Conservation (phyloP, 1,284 basidiomycete genomes). For the Sanguinoderma infundibulare region DNA sequence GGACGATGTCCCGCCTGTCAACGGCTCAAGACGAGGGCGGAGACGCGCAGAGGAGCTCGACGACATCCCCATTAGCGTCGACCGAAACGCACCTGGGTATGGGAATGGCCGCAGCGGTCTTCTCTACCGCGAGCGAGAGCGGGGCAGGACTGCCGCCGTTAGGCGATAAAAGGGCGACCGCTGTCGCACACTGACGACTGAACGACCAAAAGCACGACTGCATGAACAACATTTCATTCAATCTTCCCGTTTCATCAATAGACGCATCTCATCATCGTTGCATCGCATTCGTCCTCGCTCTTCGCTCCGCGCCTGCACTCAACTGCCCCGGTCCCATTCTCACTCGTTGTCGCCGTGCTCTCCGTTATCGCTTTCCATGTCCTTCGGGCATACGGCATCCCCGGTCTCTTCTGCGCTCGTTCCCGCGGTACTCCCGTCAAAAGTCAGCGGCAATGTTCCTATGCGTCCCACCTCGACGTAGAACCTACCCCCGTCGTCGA, state of each 20-base stretch:
- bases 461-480: neutral
- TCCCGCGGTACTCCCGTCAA: slow-evolving; percentile 8
- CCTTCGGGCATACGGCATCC: neutral
- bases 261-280: slow-evolving; percentile 19
- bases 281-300: slow-evolving; percentile 16
- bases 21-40: slow-evolving; percentile 27
- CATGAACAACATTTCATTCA: slow-evolving; percentile 14
- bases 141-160: slow-evolving; percentile 16
- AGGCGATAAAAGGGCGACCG: slow-evolving; percentile 14
- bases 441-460: slow-evolving; percentile 8
- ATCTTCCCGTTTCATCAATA: slow-evolving; percentile 13
- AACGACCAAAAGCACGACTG: slow-evolving; percentile 26
- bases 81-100: slow-evolving; percentile 30
- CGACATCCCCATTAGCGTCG: slow-evolving; percentile 13
- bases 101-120: slow-evolving; percentile 36
- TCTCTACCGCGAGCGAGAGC: slow-evolving; percentile 32
- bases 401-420: neutral
- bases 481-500: slow-evolving; percentile 1
- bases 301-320: neutral
- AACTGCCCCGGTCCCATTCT: slow-evolving; percentile 9
- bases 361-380: slow-evolving; percentile 12
- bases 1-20: slow-evolving; percentile 4
- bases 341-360: slow-evolving; percentile 24
- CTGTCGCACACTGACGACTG: slow-evolving; percentile 12
- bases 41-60: slow-evolving; percentile 33